Base-by-base conservation (phyloP, 1,139 yeast species). In the Saccharomyces hybrid region DNA sequence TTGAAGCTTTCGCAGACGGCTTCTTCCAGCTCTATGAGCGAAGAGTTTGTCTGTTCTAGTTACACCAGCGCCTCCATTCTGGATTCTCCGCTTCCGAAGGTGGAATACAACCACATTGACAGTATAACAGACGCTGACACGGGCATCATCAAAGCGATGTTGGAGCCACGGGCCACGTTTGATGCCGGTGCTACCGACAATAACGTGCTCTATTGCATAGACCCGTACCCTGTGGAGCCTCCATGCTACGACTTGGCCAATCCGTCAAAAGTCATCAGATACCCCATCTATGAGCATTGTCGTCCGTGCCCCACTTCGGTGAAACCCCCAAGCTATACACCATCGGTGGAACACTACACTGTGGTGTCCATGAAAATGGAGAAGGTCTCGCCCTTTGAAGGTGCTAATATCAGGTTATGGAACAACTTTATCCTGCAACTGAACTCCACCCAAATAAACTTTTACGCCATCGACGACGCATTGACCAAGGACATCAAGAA, bases 381-480 rank as follows among this genome's bases (percentile, higher is more conserved):
- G 66, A 84, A 86, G 86, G 58, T 79, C 0, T 78, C 83, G 3
- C 91, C 91, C 0, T 83, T 79, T 63, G 88, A 84, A 61, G 75
- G 82, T 3, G 77, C 88, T 0, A 76, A 83, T 2, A 68, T 76
- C 6, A 70, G 88, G 60, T 76, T 79, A n/a, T 85, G 91, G 91
- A 80, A 75, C 62, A 75, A 77, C 51, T 74, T 77, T 27, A 73
- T 86, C 6, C 73, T 84, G 70, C 91, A 86, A 64, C 69, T 86
- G 42, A 86, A 86, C 69, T 83, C 88, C 1, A 86, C 93, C 0
- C 91, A 86, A 69, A 65, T 86, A 41, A 86, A 86, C 66, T 73
- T 86, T 50, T 86, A 85, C 64, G 59, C 69, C 19, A 65, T 69
- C 7, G 73, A 70, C 38, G 65, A 65, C 3, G 52, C 54, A 2